Conservation (phyloP, 495 filamentous ascomycete species). For the Aspergillus carlsbadensis region DNA sequence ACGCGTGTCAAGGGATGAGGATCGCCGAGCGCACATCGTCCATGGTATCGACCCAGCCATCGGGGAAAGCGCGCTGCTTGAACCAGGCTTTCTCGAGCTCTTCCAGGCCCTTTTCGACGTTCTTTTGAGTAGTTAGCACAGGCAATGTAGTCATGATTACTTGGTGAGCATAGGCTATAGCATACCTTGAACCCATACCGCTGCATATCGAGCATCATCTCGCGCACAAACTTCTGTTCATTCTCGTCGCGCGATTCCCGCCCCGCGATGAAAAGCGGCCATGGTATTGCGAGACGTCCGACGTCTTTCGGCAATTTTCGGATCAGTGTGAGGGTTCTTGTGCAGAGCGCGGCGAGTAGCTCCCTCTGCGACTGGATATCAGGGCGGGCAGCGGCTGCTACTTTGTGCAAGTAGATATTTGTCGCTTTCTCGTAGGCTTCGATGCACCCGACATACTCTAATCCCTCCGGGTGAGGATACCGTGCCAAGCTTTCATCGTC, state of each 20-base stretch:
- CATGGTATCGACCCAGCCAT: constrained; percentile 39
- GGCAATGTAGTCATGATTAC: neutral
- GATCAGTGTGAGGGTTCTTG: constrained; percentile 34
- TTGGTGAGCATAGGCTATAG: too few species aligned
- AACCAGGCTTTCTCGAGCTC: constrained; percentile 37
- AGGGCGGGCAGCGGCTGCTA: constrained; percentile 35
- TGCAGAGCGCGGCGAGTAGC: constrained; percentile 33
- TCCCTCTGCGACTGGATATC: constrained; percentile 27
- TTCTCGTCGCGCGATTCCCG: constrained; percentile 35
- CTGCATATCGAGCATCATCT: constrained; percentile 37
- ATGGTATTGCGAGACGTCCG: constrained; percentile 36
- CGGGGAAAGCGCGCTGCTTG: constrained; percentile 38
- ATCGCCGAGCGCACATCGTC: constrained; percentile 40
- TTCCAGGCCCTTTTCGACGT: constrained; percentile 39
- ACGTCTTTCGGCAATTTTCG: constrained; percentile 37
- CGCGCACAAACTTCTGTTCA: constrained; percentile 35
- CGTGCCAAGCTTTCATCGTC: constrained; percentile 31
- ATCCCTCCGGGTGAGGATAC: constrained; percentile 32
- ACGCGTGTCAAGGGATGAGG: constrained; percentile 24
- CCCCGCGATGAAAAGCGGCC: constrained; percentile 41
- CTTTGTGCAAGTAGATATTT: constrained; percentile 35
- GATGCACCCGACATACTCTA: constrained; percentile 42
- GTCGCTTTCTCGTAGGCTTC: constrained; percentile 45
- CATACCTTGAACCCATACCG: constrained; percentile 39
- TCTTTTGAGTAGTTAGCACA: constrained; percentile 20